Evolutionary conservation across 306 rosid species (phyloP).

Genomic region (Neltuma alba): DNA sequence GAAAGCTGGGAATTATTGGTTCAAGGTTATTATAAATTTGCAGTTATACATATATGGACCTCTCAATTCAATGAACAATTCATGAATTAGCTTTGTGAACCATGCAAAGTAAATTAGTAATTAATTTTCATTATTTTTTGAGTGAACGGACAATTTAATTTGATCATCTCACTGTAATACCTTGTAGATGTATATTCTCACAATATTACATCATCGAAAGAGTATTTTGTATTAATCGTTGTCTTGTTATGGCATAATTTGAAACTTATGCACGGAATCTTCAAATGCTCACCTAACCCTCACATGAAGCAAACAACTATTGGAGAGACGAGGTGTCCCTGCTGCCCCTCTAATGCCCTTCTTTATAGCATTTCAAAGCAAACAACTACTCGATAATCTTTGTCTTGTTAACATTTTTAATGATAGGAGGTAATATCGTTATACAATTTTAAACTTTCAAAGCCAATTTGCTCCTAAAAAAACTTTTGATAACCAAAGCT

Average conservation of each 20-base stretch:
- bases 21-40: conserved; percentile 5
- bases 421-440: too few species aligned
- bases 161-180: neutral
- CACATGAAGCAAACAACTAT: neutral
- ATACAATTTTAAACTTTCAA: too few species aligned
- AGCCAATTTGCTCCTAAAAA: too few species aligned
- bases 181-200: neutral
- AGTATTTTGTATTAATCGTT: neutral
- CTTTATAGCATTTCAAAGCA: too few species aligned
- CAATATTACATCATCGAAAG: neutral
- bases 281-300: neutral
- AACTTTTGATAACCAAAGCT: too few species aligned
- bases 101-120: neutral
- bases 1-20: conserved; percentile 30
- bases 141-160: neutral
- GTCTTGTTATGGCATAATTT: neutral
- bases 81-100: conserved; percentile 25
- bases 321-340: too few species aligned
- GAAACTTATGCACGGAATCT: neutral
- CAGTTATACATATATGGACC: conserved; percentile 7
- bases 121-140: neutral
- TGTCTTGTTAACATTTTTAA: too few species aligned
- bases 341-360: too few species aligned
- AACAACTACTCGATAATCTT: too few species aligned
- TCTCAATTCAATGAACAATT: conserved; percentile 4